Percentiles rank a stretch among this genome's conserved stretches.
Evolutionary conservation across 441 rosid species (phyloP).

Genomic region (Adansonia madagascariensis): DNA sequence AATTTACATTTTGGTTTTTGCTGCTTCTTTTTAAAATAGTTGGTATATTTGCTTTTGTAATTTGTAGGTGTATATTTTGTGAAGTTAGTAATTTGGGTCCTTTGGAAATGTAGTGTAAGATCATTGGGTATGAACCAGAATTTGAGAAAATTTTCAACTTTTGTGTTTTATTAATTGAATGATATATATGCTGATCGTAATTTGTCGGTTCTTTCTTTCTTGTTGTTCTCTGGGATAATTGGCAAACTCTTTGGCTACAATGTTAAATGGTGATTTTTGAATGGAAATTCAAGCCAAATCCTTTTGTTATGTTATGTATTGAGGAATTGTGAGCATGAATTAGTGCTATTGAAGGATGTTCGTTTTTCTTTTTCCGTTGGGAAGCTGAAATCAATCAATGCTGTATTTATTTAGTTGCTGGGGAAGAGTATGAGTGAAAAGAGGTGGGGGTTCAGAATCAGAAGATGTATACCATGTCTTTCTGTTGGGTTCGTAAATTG

Average conservation of each 20-base stretch:
- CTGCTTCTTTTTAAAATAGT: background rate
- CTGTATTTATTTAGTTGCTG: background rate
- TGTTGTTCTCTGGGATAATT: background rate
- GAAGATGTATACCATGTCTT: background rate
- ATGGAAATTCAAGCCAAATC: background rate
- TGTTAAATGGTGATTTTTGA: background rate
- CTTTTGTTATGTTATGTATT: background rate
- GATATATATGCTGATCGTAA: background rate
- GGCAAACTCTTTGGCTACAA: background rate
- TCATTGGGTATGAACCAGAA: background rate
- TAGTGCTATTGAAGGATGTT: background rate
- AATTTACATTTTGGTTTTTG: background rate
- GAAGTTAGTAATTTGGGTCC: constrained; percentile 10
- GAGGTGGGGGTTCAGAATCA: background rate
- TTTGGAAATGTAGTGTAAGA: constrained; percentile 14
- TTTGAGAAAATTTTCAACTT: background rate
- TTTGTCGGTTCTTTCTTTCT: background rate
- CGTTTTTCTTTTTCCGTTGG: background rate
- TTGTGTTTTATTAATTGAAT: background rate
- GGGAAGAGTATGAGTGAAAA: background rate
- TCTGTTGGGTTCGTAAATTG: background rate
- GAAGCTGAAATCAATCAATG: background rate
- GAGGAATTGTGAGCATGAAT: background rate
- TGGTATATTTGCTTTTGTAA: background rate
- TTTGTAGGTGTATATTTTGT: constrained; percentile 15